Conservation (phyloP, 768 basidiomycete species). For the Pisolithus microcarpus region DNA sequence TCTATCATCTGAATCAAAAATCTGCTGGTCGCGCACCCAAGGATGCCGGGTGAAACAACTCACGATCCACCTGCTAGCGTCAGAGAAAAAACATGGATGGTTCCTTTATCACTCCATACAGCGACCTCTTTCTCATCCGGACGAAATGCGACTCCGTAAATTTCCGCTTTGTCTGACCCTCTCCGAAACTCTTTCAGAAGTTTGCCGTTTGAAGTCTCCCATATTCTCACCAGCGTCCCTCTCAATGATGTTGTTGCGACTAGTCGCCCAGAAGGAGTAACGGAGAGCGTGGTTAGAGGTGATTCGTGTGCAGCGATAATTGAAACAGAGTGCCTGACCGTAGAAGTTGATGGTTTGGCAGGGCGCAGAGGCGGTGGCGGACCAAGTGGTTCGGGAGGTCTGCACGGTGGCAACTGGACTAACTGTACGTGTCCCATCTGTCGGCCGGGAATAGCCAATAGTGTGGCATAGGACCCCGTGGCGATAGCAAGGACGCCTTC, state of each 20-base stretch:
- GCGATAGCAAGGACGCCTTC: constrained; percentile 78
- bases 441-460: constrained; percentile 80
- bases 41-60: constrained; percentile 26
- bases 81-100: constrained; percentile 83
- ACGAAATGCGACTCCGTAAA: constrained; percentile 84
- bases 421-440: constrained; percentile 87
- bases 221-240: constrained; percentile 83
- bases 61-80: constrained; percentile 58
- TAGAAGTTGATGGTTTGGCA: constrained; percentile 49
- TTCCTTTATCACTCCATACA: constrained; percentile 95
- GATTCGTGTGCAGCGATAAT: constrained; percentile 82
- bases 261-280: constrained; percentile 69
- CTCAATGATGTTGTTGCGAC: constrained; percentile 79
- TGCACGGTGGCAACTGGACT: constrained; percentile 76
- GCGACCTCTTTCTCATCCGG: constrained; percentile 81
- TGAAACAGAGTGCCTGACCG: constrained; percentile 59
- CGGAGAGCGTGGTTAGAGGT: constrained; percentile 69
- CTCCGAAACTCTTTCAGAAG: constrained; percentile 74
- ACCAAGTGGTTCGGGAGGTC: constrained; percentile 47
- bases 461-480: constrained; percentile 65
- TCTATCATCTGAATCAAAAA: constrained; percentile 31
- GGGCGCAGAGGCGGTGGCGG: constrained; percentile 49
- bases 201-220: constrained; percentile 70
- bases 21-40: constrained; percentile 1
- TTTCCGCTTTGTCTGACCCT: constrained; percentile 85